Percentiles rank a stretch among this genome's conserved stretches.
phyloP scores from a whole-genome alignment of 2,329 filamentous ascomycete genomes.

The Ceratocystis lukuohia region DNA sequence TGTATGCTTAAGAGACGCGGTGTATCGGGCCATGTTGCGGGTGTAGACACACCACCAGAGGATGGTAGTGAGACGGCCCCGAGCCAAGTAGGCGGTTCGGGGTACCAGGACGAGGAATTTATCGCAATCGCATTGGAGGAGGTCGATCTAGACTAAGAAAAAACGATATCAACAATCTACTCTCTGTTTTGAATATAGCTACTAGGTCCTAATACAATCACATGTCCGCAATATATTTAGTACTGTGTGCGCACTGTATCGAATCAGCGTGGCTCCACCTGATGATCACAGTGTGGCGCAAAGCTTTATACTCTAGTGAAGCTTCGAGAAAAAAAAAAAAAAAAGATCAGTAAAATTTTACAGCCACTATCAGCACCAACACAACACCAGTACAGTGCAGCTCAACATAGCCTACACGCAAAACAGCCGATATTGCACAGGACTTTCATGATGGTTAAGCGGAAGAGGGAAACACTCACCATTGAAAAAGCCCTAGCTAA shows the following conservation, averaged over 20 bases:
- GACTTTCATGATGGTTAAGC: conserved; percentile 38
- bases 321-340: conserved; percentile 14
- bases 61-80: conserved; percentile 37
- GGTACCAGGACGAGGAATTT: conserved; percentile 19
- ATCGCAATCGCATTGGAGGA: conserved; percentile 22
- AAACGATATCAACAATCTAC: neutral
- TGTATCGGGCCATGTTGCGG: conserved; percentile 24
- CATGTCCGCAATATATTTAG: neutral
- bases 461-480: conserved; percentile 38
- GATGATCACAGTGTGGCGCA: conserved; percentile 12
- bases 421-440: neutral
- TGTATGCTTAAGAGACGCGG: conserved; percentile 45
- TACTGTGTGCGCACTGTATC: neutral
- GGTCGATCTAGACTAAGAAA: conserved; percentile 22
- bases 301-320: conserved; percentile 1
- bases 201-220: neutral
- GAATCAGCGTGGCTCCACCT: fast-evolving
- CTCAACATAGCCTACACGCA: too few species aligned
- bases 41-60: conserved; percentile 40
- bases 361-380: neutral
- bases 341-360: conserved; percentile 6
- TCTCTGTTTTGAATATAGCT: neutral
- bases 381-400: neutral
- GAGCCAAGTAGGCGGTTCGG: conserved; percentile 30
- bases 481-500: conserved; percentile 40